These are phyloP conservation scores for Trichophyton mentagrophytes DNA, from an alignment of 2,329 filamentous ascomycete species.

Conservation along the genomic window DNA sequence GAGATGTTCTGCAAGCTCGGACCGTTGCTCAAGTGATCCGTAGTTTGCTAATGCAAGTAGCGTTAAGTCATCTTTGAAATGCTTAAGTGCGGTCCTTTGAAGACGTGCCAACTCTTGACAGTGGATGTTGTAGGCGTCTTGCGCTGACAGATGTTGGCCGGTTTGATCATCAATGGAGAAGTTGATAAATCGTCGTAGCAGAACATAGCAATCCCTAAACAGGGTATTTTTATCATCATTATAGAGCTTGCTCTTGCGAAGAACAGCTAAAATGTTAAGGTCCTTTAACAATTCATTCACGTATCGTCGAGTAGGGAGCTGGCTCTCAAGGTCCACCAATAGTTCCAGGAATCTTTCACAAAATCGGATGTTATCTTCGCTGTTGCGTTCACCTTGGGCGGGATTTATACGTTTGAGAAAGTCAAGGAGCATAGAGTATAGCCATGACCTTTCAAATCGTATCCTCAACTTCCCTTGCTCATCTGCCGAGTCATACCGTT, in stretches of 20 bases:
- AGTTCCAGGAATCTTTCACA: slow-evolving; percentile 92
- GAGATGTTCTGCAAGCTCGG: slow-evolving; percentile 66
- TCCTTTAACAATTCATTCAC: slow-evolving; percentile 81
- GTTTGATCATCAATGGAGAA: slow-evolving; percentile 90
- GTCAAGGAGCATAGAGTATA: slow-evolving; percentile 73
- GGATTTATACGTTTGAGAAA: slow-evolving; percentile 62
- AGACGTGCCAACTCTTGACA: slow-evolving; percentile 64
- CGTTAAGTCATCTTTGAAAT: slow-evolving; percentile 83
- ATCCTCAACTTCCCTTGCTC: slow-evolving; percentile 63
- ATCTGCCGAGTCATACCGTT: slow-evolving; percentile 78
- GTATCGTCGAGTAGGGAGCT: slow-evolving; percentile 85
- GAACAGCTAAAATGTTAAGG: slow-evolving; percentile 64
- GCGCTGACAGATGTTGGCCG: slow-evolving; percentile 57
- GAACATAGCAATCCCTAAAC: slow-evolving; percentile 62
- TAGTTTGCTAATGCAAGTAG: slow-evolving; percentile 88
- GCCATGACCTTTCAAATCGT: slow-evolving; percentile 85
- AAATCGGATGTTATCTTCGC: slow-evolving; percentile 57
- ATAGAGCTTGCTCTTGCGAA: slow-evolving; percentile 67
- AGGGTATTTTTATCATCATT: slow-evolving; percentile 61
- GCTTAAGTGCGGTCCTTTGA: slow-evolving; percentile 63
- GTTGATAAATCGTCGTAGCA: slow-evolving; percentile 76
- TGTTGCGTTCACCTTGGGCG: slow-evolving; percentile 24
- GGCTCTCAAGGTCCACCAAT: slow-evolving; percentile 78
- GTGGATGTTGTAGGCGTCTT: slow-evolving; percentile 67
- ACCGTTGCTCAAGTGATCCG: slow-evolving; percentile 66